These are phyloP conservation scores for Fusarium torreyae DNA, from an alignment of 2,329 filamentous ascomycete species.

Conservation along the genomic window DNA sequence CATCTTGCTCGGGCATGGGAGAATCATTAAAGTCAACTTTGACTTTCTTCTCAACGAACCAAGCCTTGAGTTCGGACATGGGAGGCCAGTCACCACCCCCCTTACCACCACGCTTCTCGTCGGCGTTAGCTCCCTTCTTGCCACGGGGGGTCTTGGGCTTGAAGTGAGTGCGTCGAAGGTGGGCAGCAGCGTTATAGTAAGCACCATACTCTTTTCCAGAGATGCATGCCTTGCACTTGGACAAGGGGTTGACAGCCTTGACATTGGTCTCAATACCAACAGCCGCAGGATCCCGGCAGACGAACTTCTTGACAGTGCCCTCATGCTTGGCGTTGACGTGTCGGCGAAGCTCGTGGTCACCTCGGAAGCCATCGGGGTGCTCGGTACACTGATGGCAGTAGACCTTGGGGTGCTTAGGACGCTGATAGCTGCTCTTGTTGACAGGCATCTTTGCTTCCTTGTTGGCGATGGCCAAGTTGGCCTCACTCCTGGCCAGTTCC, in stretches of 20 bases:
- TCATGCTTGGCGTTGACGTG: slow-evolving; percentile 78
- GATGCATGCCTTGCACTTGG: slow-evolving; percentile 87
- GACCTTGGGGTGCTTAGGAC: slow-evolving; percentile 80
- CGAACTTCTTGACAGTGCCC: slow-evolving; percentile 67
- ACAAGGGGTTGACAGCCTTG: slow-evolving; percentile 74
- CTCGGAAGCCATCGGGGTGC: slow-evolving; percentile 84
- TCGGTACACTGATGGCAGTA: slow-evolving; percentile 79
- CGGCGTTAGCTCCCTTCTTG: slow-evolving; percentile 57
- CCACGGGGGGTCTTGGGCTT: slow-evolving; percentile 71
- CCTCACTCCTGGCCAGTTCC: slow-evolving; percentile 15
- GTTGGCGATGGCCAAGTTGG: slow-evolving; percentile 38
- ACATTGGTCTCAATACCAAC: slow-evolving; percentile 60
- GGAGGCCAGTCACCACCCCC: slow-evolving; percentile 50
- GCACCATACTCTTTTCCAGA: slow-evolving; percentile 85
- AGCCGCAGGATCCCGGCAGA: slow-evolving; percentile 69
- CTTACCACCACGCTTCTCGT: slow-evolving; percentile 68
- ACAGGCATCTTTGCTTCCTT: slow-evolving; percentile 62
- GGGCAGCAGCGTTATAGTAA: slow-evolving; percentile 95
- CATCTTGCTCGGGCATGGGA: slow-evolving; percentile 52
- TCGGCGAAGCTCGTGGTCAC: slow-evolving; percentile 84
- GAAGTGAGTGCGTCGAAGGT: slow-evolving; percentile 91
- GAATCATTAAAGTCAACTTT: slow-evolving; percentile 59
- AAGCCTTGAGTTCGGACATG: slow-evolving; percentile 60
- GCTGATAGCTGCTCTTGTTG: slow-evolving; percentile 64
- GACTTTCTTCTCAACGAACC: slow-evolving; percentile 70